A percentile compares a stretch with the other conserved stretches of the same genome.
Evolutionary conservation across 1,284 basidiomycete species (phyloP).

Genomic region (Ceratobasidium sp.): DNA sequence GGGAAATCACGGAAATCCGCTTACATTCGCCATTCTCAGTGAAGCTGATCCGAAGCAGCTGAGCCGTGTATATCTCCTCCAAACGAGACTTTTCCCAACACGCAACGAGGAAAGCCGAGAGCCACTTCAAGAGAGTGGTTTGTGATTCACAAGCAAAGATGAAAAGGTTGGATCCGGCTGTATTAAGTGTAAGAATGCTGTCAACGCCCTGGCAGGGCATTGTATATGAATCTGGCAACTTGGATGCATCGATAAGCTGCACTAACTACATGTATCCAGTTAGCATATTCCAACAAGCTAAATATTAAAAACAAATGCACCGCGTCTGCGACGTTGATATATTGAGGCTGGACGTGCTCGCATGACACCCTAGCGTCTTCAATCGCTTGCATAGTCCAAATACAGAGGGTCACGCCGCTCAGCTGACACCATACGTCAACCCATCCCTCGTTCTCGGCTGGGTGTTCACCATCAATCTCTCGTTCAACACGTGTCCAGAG

Average conservation of each 20-base stretch:
- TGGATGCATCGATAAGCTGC: conserved; percentile 77
- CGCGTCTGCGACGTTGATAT: conserved; percentile 88
- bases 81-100: conserved; percentile 96
- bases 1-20: conserved; percentile 50
- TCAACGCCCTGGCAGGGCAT: conserved; percentile 67
- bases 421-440: conserved; percentile 93
- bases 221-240: conserved; percentile 64
- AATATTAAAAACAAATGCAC: conserved; percentile 61
- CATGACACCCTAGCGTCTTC: conserved; percentile 82
- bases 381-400: conserved; percentile 89
- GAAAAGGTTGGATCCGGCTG: conserved; percentile 90
- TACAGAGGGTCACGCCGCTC: conserved; percentile 89
- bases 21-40: conserved; percentile 58
- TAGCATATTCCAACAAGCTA: too few species aligned
- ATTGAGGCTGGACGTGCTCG: conserved; percentile 83
- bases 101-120: conserved; percentile 87
- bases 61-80: conserved; percentile 97
- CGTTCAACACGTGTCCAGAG: conserved; percentile 75
- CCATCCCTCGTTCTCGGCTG: conserved; percentile 85
- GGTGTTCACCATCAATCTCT: conserved; percentile 76
- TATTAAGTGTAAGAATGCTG: conserved; percentile 92
- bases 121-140: conserved; percentile 82
- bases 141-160: conserved; percentile 86
- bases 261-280: conserved; percentile 65
- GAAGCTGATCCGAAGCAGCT: conserved; percentile 82